Percentiles rank a stretch among this genome's conserved stretches.
phyloP scores from a whole-genome alignment of 2,329 filamentous ascomycete species.

The Pseudogymnoascus sp. region DNA sequence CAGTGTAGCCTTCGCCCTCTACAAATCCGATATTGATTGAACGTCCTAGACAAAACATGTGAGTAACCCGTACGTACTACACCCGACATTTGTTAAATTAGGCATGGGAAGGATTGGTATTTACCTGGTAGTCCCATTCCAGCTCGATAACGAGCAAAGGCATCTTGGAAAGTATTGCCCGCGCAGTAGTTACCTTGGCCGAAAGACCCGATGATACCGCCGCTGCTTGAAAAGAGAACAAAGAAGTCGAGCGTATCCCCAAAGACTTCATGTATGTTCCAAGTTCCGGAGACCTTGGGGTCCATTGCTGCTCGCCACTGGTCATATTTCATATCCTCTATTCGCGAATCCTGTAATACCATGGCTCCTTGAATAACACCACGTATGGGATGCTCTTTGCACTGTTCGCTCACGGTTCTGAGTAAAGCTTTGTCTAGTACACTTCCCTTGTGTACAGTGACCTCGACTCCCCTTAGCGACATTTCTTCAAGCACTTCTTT shows the following conservation, averaged over 20 bases:
- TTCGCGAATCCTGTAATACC: background rate
- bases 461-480: background rate
- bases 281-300: slow-evolving; percentile 16
- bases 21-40: slow-evolving; percentile 17
- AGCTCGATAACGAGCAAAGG: slow-evolving; percentile 3
- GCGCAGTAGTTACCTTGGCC: slow-evolving; percentile 12
- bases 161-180: slow-evolving; percentile 11
- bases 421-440: background rate
- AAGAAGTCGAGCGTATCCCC: slow-evolving; percentile 10
- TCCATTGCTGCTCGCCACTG: slow-evolving; percentile 9
- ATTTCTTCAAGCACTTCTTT: background rate
- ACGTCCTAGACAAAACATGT: background rate
- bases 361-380: background rate
- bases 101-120: background rate
- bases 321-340: background rate
- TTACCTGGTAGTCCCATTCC: background rate
- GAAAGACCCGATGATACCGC: background rate
- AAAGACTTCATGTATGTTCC: slow-evolving; percentile 10
- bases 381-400: background rate
- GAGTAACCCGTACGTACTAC: background rate
- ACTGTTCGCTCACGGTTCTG: background rate
- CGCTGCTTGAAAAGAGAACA: background rate
- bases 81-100: background rate
- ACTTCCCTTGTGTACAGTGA: background rate
- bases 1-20: slow-evolving; percentile 8